phyloP scores from a whole-genome alignment of 1,139 yeast genomes.

The Debaryomyces nepalensis region DNA sequence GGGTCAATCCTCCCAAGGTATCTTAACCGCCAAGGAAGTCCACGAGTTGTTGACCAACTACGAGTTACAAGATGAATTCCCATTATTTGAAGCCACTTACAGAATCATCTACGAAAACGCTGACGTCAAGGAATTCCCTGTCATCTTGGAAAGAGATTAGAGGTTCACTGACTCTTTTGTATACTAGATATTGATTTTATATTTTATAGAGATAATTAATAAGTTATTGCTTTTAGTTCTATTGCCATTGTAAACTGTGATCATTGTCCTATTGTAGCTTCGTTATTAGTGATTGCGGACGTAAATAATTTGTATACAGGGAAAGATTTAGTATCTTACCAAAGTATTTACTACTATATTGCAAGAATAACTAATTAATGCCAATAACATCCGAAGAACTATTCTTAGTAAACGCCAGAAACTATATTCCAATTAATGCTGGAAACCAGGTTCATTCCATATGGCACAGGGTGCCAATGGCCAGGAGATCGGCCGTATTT shows the following conservation, averaged over 20 bases:
- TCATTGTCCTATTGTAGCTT: no score
- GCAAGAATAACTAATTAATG: slow-evolving; percentile 13
- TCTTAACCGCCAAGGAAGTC: slow-evolving; percentile 86
- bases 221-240: neutral
- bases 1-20: slow-evolving; percentile 96
- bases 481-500: slow-evolving; percentile 78
- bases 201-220: slow-evolving; percentile 10
- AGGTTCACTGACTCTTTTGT: neutral
- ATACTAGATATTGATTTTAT: slow-evolving; percentile 7
- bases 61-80: slow-evolving; percentile 72
- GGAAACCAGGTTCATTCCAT: slow-evolving; percentile 41
- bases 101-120: slow-evolving; percentile 76
- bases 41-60: slow-evolving; percentile 74
- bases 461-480: slow-evolving; percentile 62
- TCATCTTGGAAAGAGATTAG: slow-evolving; percentile 49
- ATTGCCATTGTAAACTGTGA: no score
- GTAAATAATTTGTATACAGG: slow-evolving; percentile 9
- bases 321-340: neutral
- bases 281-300: slow-evolving; percentile 8
- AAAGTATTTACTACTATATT: no score
- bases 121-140: slow-evolving; percentile 66
- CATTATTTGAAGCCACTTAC: slow-evolving; percentile 85
- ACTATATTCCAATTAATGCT: slow-evolving; percentile 31
- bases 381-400: slow-evolving; percentile 23
- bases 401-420: slow-evolving; percentile 27